Base-by-base conservation (phyloP, 2,329 filamentous ascomycete genomes). In the Penicillium sp. region DNA sequence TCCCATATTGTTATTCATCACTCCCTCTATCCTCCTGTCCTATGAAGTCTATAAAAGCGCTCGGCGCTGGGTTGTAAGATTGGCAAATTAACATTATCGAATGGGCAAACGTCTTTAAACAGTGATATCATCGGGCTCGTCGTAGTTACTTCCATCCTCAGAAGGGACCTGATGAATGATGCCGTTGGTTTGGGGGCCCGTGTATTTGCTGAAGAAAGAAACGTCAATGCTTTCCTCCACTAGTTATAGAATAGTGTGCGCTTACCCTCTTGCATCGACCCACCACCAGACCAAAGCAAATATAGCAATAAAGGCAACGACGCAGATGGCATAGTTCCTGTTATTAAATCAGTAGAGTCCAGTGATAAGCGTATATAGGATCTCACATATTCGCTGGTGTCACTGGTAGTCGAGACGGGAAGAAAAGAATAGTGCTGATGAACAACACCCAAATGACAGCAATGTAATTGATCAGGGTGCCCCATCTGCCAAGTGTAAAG, bases 371-470 rank as follows among this genome's bases (percentile, higher is more conserved):
- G 25, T 6, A 6, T 9, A 23, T 48, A 24, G n/a, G 4, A 20
- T 27, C 66, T 56, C 58, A 74, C 75, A 79, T 79, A 61, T 79
- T 80, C 44, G 67, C 61, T 4, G 59, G 56, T 3, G 76, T 79
- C 8, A 79, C 68, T 7, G 77, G 78, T 40, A 70, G 66, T 8
- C 64, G 64, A 1, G 75, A 71, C 6, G 77, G 77, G 63, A 79
- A 78, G 57, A 79, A 81, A 15, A 85, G 68, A n/a, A 84, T 75
- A 8, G 79, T 71, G 57, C 79, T 83, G 55, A 85, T 84, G 59
- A 84, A 82, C 24, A 76, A 55, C 3, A 84, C 81, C 82, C 82
- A 85, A 3, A 68, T 65, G n/a, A 82, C 74, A 1, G 81, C 79
- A 10, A 82, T 65, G 6, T 70, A 68, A 54, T 84, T 84, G 44